Percentiles rank a stretch among this genome's conserved stretches.
Conservation (phyloP, 441 rosid genomes). For the Metrosideros polymorpha region DNA sequence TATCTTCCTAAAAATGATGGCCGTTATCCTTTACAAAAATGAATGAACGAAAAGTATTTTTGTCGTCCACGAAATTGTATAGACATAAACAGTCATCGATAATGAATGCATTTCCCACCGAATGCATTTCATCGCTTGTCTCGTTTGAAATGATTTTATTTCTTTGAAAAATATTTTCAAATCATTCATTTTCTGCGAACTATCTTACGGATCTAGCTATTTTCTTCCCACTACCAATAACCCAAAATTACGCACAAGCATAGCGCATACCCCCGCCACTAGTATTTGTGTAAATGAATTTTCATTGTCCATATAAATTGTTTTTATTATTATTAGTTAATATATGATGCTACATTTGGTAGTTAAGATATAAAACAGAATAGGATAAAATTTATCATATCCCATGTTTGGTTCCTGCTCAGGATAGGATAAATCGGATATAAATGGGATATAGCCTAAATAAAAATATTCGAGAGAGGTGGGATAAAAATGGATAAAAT, state of each 20-base stretch:
- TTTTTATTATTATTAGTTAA: neutral
- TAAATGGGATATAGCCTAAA: too few species aligned
- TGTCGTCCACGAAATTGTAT: fast-evolving
- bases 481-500: too few species aligned
- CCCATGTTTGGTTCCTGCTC: too few species aligned
- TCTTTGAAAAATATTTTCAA: fast-evolving
- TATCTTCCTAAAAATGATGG: neutral
- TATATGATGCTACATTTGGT: too few species aligned
- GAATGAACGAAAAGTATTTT: fast-evolving
- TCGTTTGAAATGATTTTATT: too few species aligned
- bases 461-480: too few species aligned
- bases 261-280: neutral
- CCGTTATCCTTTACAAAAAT: fast-evolving
- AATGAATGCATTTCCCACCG: neutral
- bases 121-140: too few species aligned
- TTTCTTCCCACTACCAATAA: too few species aligned
- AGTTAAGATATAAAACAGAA: too few species aligned
- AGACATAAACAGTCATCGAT: fast-evolving
- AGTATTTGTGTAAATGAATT: neutral
- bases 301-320: neutral
- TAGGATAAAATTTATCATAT: too few species aligned
- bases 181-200: neutral
- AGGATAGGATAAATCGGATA: too few species aligned
- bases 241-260: neutral
- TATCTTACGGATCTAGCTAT: too few species aligned